Percentiles rank a stretch among this genome's conserved stretches.
These are phyloP conservation scores for Acanthamoeba royreba DNA, from an alignment of 208 protist species.

Conservation along the genomic window DNA sequence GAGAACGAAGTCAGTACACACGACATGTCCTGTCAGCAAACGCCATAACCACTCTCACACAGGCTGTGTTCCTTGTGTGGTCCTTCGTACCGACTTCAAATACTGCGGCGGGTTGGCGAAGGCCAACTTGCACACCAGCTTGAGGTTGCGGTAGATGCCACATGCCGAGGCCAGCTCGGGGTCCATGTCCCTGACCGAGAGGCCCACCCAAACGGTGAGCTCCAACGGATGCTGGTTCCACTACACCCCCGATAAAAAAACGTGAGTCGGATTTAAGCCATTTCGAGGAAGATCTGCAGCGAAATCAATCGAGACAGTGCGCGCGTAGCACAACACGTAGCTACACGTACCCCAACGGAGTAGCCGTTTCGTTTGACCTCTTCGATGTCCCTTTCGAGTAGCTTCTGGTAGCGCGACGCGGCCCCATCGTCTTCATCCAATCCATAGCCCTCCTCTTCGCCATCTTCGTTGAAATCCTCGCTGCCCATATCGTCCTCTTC, in stretches of 20 bases:
- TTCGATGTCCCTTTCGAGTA: not conserved
- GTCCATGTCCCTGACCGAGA: not conserved
- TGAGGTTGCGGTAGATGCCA: not conserved
- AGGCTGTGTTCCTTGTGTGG: not conserved
- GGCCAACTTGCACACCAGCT: not conserved
- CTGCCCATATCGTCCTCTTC: not conserved
- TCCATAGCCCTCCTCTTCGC: not conserved
- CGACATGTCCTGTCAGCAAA: too few relatives aligned
- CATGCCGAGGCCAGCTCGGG: not conserved
- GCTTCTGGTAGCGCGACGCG: not conserved
- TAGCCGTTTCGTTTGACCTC: not conserved
- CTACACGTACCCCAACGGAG: not conserved
- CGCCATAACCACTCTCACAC: too few relatives aligned
- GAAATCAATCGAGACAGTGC: too few relatives aligned
- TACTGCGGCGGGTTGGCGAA: not conserved
- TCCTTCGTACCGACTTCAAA: not conserved
- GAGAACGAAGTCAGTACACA: not conserved
- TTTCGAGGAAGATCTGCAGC: too few relatives aligned
- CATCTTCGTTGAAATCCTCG: not conserved
- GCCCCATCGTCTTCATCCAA: not conserved
- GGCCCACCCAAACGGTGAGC: not conserved
- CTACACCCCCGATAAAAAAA: too few relatives aligned
- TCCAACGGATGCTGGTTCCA: not conserved
- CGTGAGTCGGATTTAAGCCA: too few relatives aligned
- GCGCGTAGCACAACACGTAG: too few relatives aligned